phyloP scores from a whole-genome alignment of 768 basidiomycete genomes.

The Floccularia luteovirens region DNA sequence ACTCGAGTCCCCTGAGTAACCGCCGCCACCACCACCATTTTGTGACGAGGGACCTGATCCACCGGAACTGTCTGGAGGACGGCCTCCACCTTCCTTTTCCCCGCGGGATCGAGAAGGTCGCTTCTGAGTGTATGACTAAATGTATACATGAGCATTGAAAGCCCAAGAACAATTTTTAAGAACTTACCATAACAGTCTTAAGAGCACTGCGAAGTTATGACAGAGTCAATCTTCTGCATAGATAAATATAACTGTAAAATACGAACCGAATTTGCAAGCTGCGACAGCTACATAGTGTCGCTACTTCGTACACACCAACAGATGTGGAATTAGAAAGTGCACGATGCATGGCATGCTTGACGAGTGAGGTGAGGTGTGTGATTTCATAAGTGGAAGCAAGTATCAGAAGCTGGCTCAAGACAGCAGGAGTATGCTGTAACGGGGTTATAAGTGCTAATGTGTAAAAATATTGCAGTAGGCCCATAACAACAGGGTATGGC shows the following conservation, averaged over 20 bases:
- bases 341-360: slow-evolving; percentile 94
- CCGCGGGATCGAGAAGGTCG: slow-evolving; percentile 51
- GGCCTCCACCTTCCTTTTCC: slow-evolving; percentile 34
- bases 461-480: slow-evolving; percentile 92
- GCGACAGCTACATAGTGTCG: slow-evolving; percentile 83
- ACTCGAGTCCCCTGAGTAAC: slow-evolving; percentile 23
- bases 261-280: slow-evolving; percentile 83
- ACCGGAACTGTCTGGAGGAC: slow-evolving; percentile 18
- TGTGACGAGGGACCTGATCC: background rate
- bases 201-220: slow-evolving; percentile 44
- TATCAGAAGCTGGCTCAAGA: slow-evolving; percentile 80
- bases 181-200: slow-evolving; percentile 74
- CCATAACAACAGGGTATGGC: slow-evolving; percentile 82
- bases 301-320: slow-evolving; percentile 92
- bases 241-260: slow-evolving; percentile 6
- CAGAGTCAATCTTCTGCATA: slow-evolving; percentile 7
- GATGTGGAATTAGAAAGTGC: slow-evolving; percentile 78
- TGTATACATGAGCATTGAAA: slow-evolving; percentile 8
- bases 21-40: slow-evolving; percentile 25
- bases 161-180: background rate
- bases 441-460: slow-evolving; percentile 81
- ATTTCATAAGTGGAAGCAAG: slow-evolving; percentile 81
- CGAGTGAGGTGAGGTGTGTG: slow-evolving; percentile 63
- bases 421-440: slow-evolving; percentile 84
- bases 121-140: slow-evolving; percentile 73